A percentile compares a stretch with the other conserved stretches of the same genome.
phyloP scores from a whole-genome alignment of 2,329 filamentous ascomycete genomes.

The Hymenotorrendiella dingleyae region DNA sequence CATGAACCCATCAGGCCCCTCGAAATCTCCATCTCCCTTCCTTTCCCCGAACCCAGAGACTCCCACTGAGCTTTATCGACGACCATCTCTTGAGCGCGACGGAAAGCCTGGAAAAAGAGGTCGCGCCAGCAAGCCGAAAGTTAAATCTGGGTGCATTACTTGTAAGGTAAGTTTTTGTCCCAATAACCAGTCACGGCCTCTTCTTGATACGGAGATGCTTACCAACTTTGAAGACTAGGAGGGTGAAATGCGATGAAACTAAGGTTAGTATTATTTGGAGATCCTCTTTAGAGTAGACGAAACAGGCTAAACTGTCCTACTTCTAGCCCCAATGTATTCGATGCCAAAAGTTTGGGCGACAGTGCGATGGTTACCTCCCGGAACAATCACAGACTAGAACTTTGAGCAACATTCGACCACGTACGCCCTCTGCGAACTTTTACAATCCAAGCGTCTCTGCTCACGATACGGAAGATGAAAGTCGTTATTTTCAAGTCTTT shows the following conservation, averaged over 20 bases:
- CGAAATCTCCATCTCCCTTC: neutral
- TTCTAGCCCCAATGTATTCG: constrained; percentile 55
- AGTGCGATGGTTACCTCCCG: constrained; percentile 52
- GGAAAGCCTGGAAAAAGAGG: constrained; percentile 18
- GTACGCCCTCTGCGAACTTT: constrained; percentile 24
- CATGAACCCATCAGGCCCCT: constrained; percentile 3
- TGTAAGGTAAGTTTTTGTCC: constrained; percentile 53
- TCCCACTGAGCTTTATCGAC: constrained; percentile 17
- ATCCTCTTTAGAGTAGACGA: too few species aligned
- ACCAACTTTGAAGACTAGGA: constrained; percentile 36
- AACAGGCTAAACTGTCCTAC: too few species aligned
- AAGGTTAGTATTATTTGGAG: too few species aligned
- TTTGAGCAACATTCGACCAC: constrained; percentile 21
- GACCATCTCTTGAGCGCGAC: constrained; percentile 14
- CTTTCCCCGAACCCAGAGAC: constrained; percentile 6
- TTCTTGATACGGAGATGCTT: too few species aligned
- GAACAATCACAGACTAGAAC: constrained; percentile 13
- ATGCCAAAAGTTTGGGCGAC: constrained; percentile 53
- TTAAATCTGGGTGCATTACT: constrained; percentile 60
- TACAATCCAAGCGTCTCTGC: constrained; percentile 34
- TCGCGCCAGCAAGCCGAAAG: constrained; percentile 39
- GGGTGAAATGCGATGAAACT: constrained; percentile 60
- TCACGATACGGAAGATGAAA: constrained; percentile 47
- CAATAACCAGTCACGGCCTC: neutral
- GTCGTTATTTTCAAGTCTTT: constrained; percentile 57